These are phyloP conservation scores for Delphinella strobiligena DNA, from an alignment of 2,329 filamentous ascomycete genomes.

Conservation along the genomic window DNA sequence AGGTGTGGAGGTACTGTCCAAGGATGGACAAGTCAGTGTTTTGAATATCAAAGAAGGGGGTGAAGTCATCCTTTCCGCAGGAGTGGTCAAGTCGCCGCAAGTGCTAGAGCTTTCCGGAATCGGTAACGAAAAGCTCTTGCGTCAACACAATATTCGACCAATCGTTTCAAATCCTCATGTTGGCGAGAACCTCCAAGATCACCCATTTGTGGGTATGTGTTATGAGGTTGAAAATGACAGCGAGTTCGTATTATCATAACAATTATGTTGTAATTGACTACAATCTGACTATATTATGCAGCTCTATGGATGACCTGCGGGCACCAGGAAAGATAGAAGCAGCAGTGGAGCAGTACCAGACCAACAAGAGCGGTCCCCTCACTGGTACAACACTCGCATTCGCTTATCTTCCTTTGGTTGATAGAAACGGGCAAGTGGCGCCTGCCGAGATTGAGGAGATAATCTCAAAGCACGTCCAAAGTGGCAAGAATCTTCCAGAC, in stretches of 20 bases:
- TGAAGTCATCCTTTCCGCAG: conserved; percentile 49
- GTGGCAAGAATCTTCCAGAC: not conserved
- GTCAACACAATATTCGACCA: conserved; percentile 26
- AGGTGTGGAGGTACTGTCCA: conserved; percentile 7
- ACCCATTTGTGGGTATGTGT: conserved; percentile 16
- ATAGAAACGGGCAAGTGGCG: conserved; percentile 8
- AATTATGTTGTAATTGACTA: too few species aligned
- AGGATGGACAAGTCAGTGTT: not conserved
- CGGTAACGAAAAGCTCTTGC: conserved; percentile 28
- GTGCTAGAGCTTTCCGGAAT: conserved; percentile 50
- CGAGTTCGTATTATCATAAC: too few species aligned
- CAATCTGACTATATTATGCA: too few species aligned
- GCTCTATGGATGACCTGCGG: not conserved
- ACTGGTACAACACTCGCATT: conserved; percentile 11
- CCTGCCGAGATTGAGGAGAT: not conserved
- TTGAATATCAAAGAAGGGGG: not conserved
- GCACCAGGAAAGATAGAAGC: not conserved
- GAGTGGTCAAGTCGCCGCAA: conserved; percentile 44
- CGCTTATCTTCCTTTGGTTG: conserved; percentile 11
- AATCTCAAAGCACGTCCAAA: not conserved
- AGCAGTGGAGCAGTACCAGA: not conserved
- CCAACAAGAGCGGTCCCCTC: conserved; percentile 6
- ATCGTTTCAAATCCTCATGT: conserved; percentile 29
- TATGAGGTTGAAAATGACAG: conserved; percentile 12
- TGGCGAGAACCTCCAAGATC: conserved; percentile 39